Evolutionary conservation across 176 grass and related monocot species (phyloP).

Genomic region (Tillandsia leiboldiana): DNA sequence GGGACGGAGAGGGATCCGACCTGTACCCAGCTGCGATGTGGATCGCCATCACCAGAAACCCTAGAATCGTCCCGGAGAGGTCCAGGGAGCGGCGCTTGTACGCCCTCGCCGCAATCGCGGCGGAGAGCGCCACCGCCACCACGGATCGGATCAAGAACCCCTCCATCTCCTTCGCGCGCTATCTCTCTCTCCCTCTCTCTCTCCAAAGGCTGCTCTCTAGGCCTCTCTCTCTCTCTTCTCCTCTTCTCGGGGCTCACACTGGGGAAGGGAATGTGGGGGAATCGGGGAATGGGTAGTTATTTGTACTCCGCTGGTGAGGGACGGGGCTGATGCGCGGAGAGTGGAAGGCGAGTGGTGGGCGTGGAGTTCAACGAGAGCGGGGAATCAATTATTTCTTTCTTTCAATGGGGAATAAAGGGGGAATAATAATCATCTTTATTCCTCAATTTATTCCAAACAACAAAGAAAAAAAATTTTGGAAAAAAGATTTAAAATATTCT

Average conservation of each 20-base stretch:
- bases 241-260: background rate
- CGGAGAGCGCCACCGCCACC: constrained; percentile 30
- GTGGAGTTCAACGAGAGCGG: too few species aligned
- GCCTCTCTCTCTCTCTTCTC: background rate
- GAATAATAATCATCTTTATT: too few species aligned
- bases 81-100: constrained; percentile 51
- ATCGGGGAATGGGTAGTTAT: too few species aligned
- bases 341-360: too few species aligned
- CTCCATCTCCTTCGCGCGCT: constrained; percentile 5
- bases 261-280: too few species aligned
- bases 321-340: too few species aligned
- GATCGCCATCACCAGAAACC: constrained; percentile 70
- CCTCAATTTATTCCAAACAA: too few species aligned
- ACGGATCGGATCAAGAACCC: constrained; percentile 33
- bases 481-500: too few species aligned
- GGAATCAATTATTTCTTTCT: too few species aligned
- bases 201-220: background rate
- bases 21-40: constrained; percentile 72
- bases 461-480: too few species aligned
- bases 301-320: too few species aligned
- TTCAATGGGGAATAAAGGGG: too few species aligned
- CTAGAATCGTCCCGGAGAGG: constrained; percentile 45
- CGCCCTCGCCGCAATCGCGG: constrained; percentile 40
- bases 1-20: background rate
- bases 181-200: background rate